These are phyloP conservation scores for Thelonectria olida DNA, from an alignment of 2,329 filamentous ascomycete genomes.

Conservation along the genomic window DNA sequence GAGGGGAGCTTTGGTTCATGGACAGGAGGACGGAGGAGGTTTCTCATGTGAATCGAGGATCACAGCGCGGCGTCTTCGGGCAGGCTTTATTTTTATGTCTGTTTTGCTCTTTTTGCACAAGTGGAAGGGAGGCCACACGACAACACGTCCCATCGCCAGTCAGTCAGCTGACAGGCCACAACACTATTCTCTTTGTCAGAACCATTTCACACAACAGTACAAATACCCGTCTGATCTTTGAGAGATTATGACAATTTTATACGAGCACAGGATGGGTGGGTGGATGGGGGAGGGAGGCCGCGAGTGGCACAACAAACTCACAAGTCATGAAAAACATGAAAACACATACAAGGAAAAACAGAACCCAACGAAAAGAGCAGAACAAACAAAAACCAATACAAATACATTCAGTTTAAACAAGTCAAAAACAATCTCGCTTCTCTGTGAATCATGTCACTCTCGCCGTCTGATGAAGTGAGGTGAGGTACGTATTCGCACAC, in stretches of 20 bases:
- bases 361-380: neutral
- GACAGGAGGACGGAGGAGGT: neutral
- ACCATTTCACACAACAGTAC: conserved; percentile 14
- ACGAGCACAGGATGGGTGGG: neutral
- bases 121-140: conserved; percentile 1
- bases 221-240: conserved; percentile 18
- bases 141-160: conserved; percentile 18
- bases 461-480: too few species aligned
- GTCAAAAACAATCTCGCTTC: too few species aligned
- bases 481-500: neutral
- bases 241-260: conserved; percentile 25
- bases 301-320: conserved; percentile 10
- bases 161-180: conserved; percentile 16
- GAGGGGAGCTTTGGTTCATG: neutral
- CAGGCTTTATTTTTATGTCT: neutral
- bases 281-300: conserved; percentile 2
- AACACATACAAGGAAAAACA: neutral
- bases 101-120: neutral
- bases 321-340: neutral
- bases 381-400: neutral
- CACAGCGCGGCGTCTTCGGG: neutral
- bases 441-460: too few species aligned
- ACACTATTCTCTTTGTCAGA: conserved; percentile 24
- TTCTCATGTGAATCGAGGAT: neutral
- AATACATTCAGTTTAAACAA: neutral